Base-by-base conservation (phyloP, 371 early-diverging fungal genomes). In the Rhizopus sp. region DNA sequence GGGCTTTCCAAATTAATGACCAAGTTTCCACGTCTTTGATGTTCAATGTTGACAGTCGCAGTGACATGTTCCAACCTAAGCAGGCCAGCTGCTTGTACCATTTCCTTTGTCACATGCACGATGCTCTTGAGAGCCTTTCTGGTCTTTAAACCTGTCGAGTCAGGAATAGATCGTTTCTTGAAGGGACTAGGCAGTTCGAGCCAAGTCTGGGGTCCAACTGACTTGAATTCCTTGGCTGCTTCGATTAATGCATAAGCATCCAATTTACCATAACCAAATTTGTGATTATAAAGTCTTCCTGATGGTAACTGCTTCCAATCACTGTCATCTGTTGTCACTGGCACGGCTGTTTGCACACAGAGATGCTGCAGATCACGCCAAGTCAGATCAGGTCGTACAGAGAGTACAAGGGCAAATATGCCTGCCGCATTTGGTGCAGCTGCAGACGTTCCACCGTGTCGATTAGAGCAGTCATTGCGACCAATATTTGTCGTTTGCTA, bases 391-490 rank as follows among this genome's bases (percentile, higher is more conserved):
- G 96, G 95, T 1, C 88, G 80, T 7, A 86, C 85, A 31, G 90
- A 88, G 13, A 97, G 72, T 0, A 89, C 96, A 35, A 98, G 86
- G 0, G 99, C 94, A 73, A 88, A 87, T n/a, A 97, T 82, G 39
- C 95, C 99, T 0, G 94, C 93, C 6, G 89, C 96, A 59, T 96
- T 72, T 8, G 99, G 99, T 0, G 98, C 98, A 1, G 99, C 98
- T 2, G 99, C 99, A 3, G 96, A 96, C 0, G 99, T 98, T 16
- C 99, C 99, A 33, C 96, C 95, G 67, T 97, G 98, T 10, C 65
- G 57, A 48, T 77, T 68, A 10, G 89, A 88, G 72, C 95, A 97
- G 40, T 72, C 60, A 31, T 80, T 77, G 41, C 80, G 60, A 5
- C 92, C 92, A 5, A 82, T 70, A 63, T 95, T 91, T 15, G 97